Evolutionary conservation across 2,329 filamentous ascomycete genomes (phyloP).

Genomic region (Fusarium abutilonis): DNA sequence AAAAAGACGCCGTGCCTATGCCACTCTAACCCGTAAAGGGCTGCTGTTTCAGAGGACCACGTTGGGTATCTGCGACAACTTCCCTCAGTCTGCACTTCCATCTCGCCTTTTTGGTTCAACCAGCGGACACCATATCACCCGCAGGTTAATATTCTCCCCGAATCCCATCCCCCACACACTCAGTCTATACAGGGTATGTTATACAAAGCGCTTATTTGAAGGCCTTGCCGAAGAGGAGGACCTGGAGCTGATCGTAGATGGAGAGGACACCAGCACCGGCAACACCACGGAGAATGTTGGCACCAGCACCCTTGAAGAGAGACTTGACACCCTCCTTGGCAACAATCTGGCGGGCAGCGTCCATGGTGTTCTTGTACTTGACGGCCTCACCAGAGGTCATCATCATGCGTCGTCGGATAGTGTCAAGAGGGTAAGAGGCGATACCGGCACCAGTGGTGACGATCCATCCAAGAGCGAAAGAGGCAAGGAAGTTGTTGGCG

Average conservation of each 20-base stretch:
- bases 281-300: slow-evolving; percentile 99
- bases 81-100: slow-evolving; percentile 57
- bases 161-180: slow-evolving; percentile 46
- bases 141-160: slow-evolving; percentile 46
- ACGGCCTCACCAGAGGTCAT: slow-evolving; percentile 98
- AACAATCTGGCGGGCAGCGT: slow-evolving; percentile 95
- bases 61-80: slow-evolving; percentile 54
- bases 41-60: slow-evolving; percentile 54
- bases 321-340: slow-evolving; percentile 98
- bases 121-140: slow-evolving; percentile 52
- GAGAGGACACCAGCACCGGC: slow-evolving; percentile 99
- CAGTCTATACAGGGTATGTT: slow-evolving; percentile 56
- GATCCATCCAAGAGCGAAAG: slow-evolving; percentile 97
- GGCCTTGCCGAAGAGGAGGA: slow-evolving; percentile 99
- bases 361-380: slow-evolving; percentile 98
- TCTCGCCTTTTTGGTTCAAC: slow-evolving; percentile 60
- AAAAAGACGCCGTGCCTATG: slow-evolving; percentile 60
- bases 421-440: slow-evolving; percentile 99
- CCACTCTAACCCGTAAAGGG: slow-evolving; percentile 60
- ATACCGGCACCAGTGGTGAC: slow-evolving; percentile 99
- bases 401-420: slow-evolving; percentile 99
- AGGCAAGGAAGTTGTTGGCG: slow-evolving; percentile 99
- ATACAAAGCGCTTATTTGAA: slow-evolving; percentile 74
- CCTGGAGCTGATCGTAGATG: slow-evolving; percentile 99
- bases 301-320: slow-evolving; percentile 99